Evolutionary conservation across 495 filamentous ascomycete genomes (phyloP).

Genomic region (Hyphodiscus hymeniophilus): DNA sequence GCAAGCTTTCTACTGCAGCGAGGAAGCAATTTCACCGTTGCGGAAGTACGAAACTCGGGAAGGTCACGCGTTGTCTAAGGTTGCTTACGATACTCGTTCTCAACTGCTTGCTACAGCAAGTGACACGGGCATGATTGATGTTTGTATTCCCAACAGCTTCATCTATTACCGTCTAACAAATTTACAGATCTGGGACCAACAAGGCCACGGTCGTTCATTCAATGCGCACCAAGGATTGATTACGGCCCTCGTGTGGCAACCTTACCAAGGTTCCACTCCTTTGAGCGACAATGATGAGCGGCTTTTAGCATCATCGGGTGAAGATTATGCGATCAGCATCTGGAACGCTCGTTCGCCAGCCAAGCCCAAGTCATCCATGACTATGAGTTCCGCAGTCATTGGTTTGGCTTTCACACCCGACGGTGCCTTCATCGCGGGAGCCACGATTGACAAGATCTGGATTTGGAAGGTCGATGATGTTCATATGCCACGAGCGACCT

Average conservation of each 20-base stretch:
- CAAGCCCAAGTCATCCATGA: conserved; percentile 49
- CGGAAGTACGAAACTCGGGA: conserved; percentile 33
- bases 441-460: conserved; percentile 52
- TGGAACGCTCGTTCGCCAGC: conserved; percentile 56
- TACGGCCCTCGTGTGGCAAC: conserved; percentile 44
- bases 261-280: conserved; percentile 27
- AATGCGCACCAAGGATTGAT: conserved; percentile 40
- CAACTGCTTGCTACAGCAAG: conserved; percentile 39
- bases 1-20: conserved; percentile 29
- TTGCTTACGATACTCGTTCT: conserved; percentile 39
- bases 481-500: conserved; percentile 54
- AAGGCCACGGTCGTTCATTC: conserved; percentile 35
- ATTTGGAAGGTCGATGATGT: conserved; percentile 68
- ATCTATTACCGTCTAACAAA: conserved; percentile 10
- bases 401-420: conserved; percentile 64
- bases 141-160: conserved; percentile 25
- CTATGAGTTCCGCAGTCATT: conserved; percentile 48
- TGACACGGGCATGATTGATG: conserved; percentile 43
- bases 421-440: conserved; percentile 61
- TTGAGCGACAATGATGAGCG: conserved; percentile 33
- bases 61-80: conserved; percentile 35
- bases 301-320: conserved; percentile 42
- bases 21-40: conserved; percentile 29
- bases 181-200: conserved; percentile 41
- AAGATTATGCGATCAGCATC: conserved; percentile 58